These are phyloP conservation scores for Debaryomyces sp. DNA, from an alignment of 1,139 yeast genomes.

Conservation along the genomic window DNA sequence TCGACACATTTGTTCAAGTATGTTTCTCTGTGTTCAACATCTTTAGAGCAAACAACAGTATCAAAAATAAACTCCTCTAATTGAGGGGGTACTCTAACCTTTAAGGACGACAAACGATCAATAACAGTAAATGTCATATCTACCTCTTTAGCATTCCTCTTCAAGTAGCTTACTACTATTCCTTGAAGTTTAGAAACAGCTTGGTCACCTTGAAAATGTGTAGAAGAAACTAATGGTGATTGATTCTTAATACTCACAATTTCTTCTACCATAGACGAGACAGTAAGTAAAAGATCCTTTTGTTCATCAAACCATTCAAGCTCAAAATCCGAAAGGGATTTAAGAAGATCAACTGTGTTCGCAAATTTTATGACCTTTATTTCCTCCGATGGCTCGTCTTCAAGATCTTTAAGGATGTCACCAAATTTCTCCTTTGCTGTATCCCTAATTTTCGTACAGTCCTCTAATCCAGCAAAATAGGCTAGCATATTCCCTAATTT, in stretches of 20 bases:
- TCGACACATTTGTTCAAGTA: slow-evolving; percentile 58
- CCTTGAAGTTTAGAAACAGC: slow-evolving; percentile 64
- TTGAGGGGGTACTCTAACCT: slow-evolving; percentile 47
- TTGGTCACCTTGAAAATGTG: slow-evolving; percentile 75
- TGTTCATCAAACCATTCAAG: slow-evolving; percentile 64
- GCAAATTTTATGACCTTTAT: slow-evolving; percentile 65
- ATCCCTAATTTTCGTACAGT: slow-evolving; percentile 59
- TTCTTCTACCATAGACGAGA: slow-evolving; percentile 49
- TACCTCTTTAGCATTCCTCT: slow-evolving; percentile 28
- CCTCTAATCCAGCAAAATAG: slow-evolving; percentile 60
- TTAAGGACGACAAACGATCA: slow-evolving; percentile 50
- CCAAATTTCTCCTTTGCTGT: slow-evolving; percentile 56
- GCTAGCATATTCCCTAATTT: slow-evolving; percentile 69
- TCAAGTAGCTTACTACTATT: slow-evolving; percentile 54
- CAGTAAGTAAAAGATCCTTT: slow-evolving; percentile 47
- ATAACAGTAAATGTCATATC: slow-evolving; percentile 51
- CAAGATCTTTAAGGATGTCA: slow-evolving; percentile 37
- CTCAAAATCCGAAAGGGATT: slow-evolving; percentile 56
- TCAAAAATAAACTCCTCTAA: slow-evolving; percentile 63
- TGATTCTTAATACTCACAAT: slow-evolving; percentile 43
- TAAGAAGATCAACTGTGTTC: slow-evolving; percentile 67
- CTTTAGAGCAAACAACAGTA: slow-evolving; percentile 55
- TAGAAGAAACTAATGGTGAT: slow-evolving; percentile 56
- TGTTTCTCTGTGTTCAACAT: slow-evolving; percentile 47
- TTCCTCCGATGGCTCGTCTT: slow-evolving; percentile 53